Percentiles rank a stretch among this genome's conserved stretches.
phyloP scores from a whole-genome alignment of 768 basidiomycete species.

The Amanita polypyramis region DNA sequence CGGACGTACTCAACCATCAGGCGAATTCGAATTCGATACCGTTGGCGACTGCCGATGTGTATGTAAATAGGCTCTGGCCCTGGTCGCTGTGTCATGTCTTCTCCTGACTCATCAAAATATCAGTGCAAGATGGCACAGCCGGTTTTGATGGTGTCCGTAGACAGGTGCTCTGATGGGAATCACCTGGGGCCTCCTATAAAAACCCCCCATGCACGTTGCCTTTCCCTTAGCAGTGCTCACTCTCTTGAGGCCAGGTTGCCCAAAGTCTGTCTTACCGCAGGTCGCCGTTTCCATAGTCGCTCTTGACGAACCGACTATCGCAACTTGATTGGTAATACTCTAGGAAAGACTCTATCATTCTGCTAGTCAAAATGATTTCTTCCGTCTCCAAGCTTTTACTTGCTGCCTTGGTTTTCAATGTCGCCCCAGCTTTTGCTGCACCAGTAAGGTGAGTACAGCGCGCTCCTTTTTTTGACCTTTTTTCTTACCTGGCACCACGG shows the following conservation, averaged over 20 bases:
- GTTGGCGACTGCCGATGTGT: too few relatives aligned
- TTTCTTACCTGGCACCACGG: not conserved
- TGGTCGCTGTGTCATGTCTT: too few relatives aligned
- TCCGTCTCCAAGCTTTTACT: slow-evolving; percentile 25
- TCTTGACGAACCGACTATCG: slow-evolving; percentile 7
- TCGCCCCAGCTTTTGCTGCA: slow-evolving; percentile 25
- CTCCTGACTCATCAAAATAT: too few relatives aligned
- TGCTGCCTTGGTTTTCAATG: slow-evolving; percentile 28
- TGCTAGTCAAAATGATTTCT: slow-evolving; percentile 30
- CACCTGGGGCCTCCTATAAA: slow-evolving; percentile 19
- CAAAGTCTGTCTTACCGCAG: slow-evolving; percentile 31
- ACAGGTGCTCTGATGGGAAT: not conserved
- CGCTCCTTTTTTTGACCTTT: not conserved
- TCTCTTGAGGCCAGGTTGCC: slow-evolving; percentile 35
- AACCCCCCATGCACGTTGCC: slow-evolving; percentile 11
- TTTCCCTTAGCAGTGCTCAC: slow-evolving; percentile 35
- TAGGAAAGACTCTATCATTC: slow-evolving; percentile 20
- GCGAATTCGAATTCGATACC: too few relatives aligned
- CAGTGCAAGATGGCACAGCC: not conserved
- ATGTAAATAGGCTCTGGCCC: too few relatives aligned
- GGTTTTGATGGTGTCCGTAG: not conserved
- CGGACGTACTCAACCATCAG: too few relatives aligned
- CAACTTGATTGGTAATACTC: slow-evolving; percentile 9
- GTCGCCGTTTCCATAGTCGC: slow-evolving; percentile 21
- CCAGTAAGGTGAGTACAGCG: slow-evolving; percentile 25